Evolutionary conservation across 1,284 basidiomycete genomes (phyloP).

Genomic region (Phlebopus sp.): DNA sequence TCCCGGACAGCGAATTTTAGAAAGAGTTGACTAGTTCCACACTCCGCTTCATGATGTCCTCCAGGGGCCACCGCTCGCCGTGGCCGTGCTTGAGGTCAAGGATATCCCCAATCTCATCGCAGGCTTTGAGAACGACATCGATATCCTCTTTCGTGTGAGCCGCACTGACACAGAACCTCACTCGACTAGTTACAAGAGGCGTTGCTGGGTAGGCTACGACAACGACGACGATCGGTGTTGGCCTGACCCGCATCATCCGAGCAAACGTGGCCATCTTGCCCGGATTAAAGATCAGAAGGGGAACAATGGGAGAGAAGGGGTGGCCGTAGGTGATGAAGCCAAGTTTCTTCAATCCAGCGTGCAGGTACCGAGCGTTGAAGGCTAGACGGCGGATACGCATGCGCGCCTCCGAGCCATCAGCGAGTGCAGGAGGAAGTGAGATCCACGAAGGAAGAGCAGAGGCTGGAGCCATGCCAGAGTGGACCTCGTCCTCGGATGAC

Average conservation of each 20-base stretch:
- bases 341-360: slow-evolving; percentile 83
- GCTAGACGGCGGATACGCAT: slow-evolving; percentile 84
- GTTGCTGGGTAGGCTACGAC: slow-evolving; percentile 94
- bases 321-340: slow-evolving; percentile 98
- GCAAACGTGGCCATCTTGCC: slow-evolving; percentile 91
- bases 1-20: slow-evolving; percentile 15
- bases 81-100: slow-evolving; percentile 83
- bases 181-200: slow-evolving; percentile 85
- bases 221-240: slow-evolving; percentile 83
- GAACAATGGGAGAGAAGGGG: slow-evolving; percentile 90
- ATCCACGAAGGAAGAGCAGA: slow-evolving; percentile 69
- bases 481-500: slow-evolving; percentile 36
- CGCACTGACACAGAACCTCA: slow-evolving; percentile 93
- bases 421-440: slow-evolving; percentile 61
- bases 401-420: slow-evolving; percentile 81
- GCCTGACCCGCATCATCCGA: slow-evolving; percentile 82
- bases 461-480: slow-evolving; percentile 67
- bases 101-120: slow-evolving; percentile 89
- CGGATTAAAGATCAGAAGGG: slow-evolving; percentile 90
- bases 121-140: slow-evolving; percentile 82
- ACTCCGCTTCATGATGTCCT: slow-evolving; percentile 74
- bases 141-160: slow-evolving; percentile 97
- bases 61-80: slow-evolving; percentile 78
- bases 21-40: slow-evolving; percentile 67
- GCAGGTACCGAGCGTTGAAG: slow-evolving; percentile 95